Conservation (phyloP, 2,329 filamentous ascomycete genomes). For the Penicillium sp. region DNA sequence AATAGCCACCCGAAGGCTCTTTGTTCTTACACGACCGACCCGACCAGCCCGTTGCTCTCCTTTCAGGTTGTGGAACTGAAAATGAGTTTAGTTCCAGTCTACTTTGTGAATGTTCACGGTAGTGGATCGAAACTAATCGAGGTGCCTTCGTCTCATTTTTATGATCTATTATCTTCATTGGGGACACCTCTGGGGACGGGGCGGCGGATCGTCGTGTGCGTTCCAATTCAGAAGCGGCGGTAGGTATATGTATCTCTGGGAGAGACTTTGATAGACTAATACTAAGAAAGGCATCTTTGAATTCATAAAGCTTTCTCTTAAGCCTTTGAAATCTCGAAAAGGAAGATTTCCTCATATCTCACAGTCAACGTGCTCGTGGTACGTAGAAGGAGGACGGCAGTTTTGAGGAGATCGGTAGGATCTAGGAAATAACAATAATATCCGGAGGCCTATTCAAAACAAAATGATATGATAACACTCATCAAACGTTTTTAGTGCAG, state of each 20-base stretch:
- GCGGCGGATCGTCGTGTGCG: slow-evolving; percentile 1
- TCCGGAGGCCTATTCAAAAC: no score
- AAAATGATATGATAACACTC: no score
- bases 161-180: not conserved
- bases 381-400: not conserved
- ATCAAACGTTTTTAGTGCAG: no score
- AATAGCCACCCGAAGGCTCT: no score
- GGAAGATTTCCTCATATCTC: not conserved
- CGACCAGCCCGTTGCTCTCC: no score
- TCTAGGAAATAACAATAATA: no score
- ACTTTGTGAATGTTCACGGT: no score
- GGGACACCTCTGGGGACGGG: slow-evolving; percentile 1
- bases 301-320: slow-evolving; percentile 1
- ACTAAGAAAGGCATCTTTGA: not conserved
- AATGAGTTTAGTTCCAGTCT: no score
- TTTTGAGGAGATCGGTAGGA: not conserved
- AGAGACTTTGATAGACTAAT: not conserved
- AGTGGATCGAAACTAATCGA: no score
- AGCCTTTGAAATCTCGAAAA: not conserved
- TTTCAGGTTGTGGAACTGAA: no score
- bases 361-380: not conserved
- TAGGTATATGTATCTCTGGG: not conserved
- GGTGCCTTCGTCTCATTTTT: no score
- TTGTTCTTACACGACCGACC: no score
- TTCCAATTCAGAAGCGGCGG: not conserved